These are phyloP conservation scores for Neurospora sp. DNA, from an alignment of 495 filamentous ascomycete species.

Conservation along the genomic window DNA sequence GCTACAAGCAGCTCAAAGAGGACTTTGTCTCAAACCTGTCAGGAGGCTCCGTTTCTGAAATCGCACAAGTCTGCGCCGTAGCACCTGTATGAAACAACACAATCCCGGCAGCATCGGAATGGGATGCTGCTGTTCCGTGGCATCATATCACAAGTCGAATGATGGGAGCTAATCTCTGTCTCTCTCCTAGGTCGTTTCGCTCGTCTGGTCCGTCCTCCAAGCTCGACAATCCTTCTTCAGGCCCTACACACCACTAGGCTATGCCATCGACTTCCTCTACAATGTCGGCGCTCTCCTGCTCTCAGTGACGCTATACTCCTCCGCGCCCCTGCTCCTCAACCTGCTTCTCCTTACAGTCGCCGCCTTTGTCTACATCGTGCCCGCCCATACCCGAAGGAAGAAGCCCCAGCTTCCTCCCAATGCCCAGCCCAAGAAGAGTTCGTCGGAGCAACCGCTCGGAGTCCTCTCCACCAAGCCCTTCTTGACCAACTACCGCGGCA, in stretches of 20 bases:
- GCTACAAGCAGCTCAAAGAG: conserved; percentile 86
- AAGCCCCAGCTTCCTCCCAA: conserved; percentile 49
- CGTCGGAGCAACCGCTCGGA: conserved; percentile 20
- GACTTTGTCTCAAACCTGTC: conserved; percentile 87
- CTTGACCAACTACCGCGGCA: conserved; percentile 78
- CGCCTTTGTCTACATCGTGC: conserved; percentile 46
- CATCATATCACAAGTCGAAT: not conserved
- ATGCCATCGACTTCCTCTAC: conserved; percentile 73
- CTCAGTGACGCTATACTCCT: conserved; percentile 78
- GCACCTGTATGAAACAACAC: conserved; percentile 56
- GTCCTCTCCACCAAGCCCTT: conserved; percentile 77
- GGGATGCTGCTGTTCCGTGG: not conserved
- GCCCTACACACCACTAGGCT: conserved; percentile 55
- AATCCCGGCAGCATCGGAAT: not conserved
- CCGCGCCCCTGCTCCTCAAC: conserved; percentile 62
- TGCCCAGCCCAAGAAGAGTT: conserved; percentile 21
- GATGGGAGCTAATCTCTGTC: not conserved
- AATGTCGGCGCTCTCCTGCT: conserved; percentile 75
- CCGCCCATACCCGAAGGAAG: conserved; percentile 32
- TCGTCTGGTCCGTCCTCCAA: conserved; percentile 87
- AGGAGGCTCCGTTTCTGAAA: conserved; percentile 75
- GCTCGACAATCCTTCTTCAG: conserved; percentile 77
- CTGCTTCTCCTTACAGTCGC: conserved; percentile 64
- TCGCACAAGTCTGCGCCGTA: conserved; percentile 74
- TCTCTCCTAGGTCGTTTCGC: conserved; percentile 53